phyloP scores from a whole-genome alignment of 257 asterid species.

The Eustoma russellianum region DNA sequence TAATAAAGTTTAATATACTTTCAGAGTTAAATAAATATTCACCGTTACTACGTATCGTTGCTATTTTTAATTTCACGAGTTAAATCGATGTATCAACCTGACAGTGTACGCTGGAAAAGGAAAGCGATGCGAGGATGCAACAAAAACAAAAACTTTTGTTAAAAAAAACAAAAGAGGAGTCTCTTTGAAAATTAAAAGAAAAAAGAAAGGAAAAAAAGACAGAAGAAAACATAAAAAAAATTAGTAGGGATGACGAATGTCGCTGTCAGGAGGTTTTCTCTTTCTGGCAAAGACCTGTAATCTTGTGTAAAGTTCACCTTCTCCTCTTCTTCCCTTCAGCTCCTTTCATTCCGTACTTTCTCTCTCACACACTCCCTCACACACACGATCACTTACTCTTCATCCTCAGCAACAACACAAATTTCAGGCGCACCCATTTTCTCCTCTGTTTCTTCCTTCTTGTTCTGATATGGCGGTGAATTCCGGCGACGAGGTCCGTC shows the following conservation, averaged over 20 bases:
- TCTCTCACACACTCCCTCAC: background rate
- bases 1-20: too few species aligned
- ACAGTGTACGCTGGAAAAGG: background rate
- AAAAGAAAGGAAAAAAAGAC: too few species aligned
- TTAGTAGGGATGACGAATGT: constrained; percentile 25
- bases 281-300: background rate
- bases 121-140: background rate
- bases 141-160: constrained; percentile 11
- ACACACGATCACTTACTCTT: too few species aligned
- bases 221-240: constrained; percentile 3
- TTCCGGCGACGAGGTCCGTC: constrained; percentile 22
- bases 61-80: background rate
- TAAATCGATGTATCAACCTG: background rate
- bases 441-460: background rate
- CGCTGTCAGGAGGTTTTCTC: constrained; percentile 24
- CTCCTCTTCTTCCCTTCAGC: background rate
- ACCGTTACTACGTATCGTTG: too few species aligned
- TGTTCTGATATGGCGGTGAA: constrained; percentile 24
- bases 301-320: constrained; percentile 10
- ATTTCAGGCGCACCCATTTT: background rate
- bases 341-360: background rate
- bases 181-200: too few species aligned
- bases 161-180: background rate
- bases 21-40: too few species aligned
- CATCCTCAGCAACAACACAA: background rate